These are phyloP conservation scores for Crucibulum laeve DNA, from an alignment of 768 basidiomycete genomes.

Conservation along the genomic window DNA sequence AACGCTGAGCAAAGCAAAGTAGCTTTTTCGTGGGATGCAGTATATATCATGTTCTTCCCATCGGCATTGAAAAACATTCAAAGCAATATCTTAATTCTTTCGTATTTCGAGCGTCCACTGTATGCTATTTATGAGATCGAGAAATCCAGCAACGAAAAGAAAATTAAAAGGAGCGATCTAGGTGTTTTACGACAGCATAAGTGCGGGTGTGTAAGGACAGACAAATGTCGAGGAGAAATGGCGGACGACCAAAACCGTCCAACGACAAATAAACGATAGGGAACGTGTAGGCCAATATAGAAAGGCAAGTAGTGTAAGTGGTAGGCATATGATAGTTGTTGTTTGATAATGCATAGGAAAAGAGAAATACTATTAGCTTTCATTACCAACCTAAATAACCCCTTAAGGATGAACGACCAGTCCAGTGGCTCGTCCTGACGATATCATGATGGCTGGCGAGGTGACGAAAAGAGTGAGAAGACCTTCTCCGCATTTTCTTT, in stretches of 20 bases:
- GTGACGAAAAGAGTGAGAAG: conserved; percentile 75
- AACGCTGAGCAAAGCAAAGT: too few species aligned
- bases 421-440: not conserved
- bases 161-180: conserved; percentile 6
- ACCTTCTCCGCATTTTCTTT: conserved; percentile 87
- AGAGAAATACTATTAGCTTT: not conserved
- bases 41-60: too few species aligned
- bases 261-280: conserved; percentile 10
- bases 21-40: too few species aligned
- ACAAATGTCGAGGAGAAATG: conserved; percentile 4
- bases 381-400: not conserved
- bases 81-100: too few species aligned
- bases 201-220: conserved; percentile 4
- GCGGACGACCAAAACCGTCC: conserved; percentile 1
- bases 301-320: conserved; percentile 8
- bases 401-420: not conserved
- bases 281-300: conserved; percentile 20
- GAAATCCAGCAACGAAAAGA: conserved; percentile 5
- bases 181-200: conserved; percentile 10
- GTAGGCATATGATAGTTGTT: not conserved
- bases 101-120: too few species aligned
- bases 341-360: conserved; percentile 10
- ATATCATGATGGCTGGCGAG: conserved; percentile 39
- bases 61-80: too few species aligned
- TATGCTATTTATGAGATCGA: too few species aligned